Conservation (phyloP, 164 flowering plant species). For the Vitis amurensis region DNA sequence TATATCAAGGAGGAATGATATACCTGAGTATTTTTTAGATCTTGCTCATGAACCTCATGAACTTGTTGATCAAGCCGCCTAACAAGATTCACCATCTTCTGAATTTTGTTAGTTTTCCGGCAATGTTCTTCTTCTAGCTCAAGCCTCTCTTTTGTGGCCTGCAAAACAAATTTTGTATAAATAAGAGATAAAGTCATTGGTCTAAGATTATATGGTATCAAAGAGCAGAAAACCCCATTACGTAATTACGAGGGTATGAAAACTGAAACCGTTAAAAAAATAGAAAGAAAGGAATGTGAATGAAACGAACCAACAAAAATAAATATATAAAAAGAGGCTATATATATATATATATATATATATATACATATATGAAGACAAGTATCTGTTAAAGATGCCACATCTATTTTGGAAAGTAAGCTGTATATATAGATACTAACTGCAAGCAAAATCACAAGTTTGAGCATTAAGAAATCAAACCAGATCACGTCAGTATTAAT, state of each 20-base stretch:
- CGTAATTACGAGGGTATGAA: too few species aligned
- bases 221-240: too few species aligned
- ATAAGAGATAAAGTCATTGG: neutral
- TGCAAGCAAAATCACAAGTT: neutral
- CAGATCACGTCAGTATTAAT: neutral
- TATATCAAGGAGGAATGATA: neutral
- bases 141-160: slow-evolving; percentile 65
- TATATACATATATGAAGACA: neutral
- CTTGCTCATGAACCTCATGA: slow-evolving; percentile 64
- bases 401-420: neutral
- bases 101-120: slow-evolving; percentile 35
- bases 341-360: neutral
- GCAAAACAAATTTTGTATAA: slow-evolving; percentile 5
- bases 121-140: slow-evolving; percentile 55
- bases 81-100: slow-evolving; percentile 42
- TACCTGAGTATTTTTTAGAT: slow-evolving; percentile 75
- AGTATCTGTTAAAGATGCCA: neutral
- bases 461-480: neutral
- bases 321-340: neutral
- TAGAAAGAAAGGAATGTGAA: neutral
- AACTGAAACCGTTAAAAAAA: neutral
- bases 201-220: too few species aligned
- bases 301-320: neutral
- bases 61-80: slow-evolving; percentile 59
- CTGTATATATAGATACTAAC: neutral